A percentile compares a stretch with the other conserved stretches of the same genome.
These are phyloP conservation scores for Mycocentrospora acerina DNA, from an alignment of 2,329 filamentous ascomycete genomes.

Conservation along the genomic window DNA sequence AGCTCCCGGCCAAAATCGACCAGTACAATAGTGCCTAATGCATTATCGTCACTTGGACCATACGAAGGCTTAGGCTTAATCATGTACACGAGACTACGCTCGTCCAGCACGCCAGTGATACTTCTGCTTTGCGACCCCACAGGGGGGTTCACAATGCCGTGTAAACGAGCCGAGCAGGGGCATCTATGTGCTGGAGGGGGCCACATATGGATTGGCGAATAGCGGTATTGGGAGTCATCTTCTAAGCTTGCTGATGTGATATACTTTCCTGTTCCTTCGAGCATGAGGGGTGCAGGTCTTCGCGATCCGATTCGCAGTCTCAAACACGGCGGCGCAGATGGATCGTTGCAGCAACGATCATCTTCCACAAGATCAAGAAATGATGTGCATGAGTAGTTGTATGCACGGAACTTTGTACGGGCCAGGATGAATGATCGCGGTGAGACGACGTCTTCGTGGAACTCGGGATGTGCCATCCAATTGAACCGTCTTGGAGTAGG, in stretches of 20 bases:
- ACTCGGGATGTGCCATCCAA: conserved; percentile 51
- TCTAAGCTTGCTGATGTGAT: conserved; percentile 2
- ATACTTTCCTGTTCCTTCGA: background rate
- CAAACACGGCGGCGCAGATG: conserved; percentile 40
- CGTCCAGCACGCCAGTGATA: conserved; percentile 35
- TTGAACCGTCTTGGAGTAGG: conserved; percentile 42
- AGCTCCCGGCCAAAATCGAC: conserved; percentile 32
- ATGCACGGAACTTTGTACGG: conserved; percentile 58
- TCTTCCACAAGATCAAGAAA: conserved; percentile 64
- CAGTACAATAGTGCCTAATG: conserved; percentile 32
- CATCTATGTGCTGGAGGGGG: conserved; percentile 31
- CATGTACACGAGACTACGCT: conserved; percentile 39
- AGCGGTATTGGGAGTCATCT: conserved; percentile 24
- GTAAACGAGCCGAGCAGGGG: conserved; percentile 30
- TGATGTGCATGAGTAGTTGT: conserved; percentile 54
- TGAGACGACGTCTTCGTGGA: conserved; percentile 48
- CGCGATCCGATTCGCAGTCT: conserved; percentile 55
- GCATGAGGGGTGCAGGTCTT: conserved; percentile 31
- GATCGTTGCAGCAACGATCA: conserved; percentile 39
- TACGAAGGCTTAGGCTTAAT: conserved; percentile 26
- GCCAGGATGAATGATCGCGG: conserved; percentile 52
- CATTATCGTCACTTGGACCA: conserved; percentile 16
- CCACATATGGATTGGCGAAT: conserved; percentile 38
- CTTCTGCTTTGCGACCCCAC: conserved; percentile 7
- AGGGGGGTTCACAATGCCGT: conserved; percentile 36